Percentiles rank a stretch among this genome's conserved stretches.
Evolutionary conservation across 179 eudicot species (phyloP).

Genomic region (Beta lomatogona): DNA sequence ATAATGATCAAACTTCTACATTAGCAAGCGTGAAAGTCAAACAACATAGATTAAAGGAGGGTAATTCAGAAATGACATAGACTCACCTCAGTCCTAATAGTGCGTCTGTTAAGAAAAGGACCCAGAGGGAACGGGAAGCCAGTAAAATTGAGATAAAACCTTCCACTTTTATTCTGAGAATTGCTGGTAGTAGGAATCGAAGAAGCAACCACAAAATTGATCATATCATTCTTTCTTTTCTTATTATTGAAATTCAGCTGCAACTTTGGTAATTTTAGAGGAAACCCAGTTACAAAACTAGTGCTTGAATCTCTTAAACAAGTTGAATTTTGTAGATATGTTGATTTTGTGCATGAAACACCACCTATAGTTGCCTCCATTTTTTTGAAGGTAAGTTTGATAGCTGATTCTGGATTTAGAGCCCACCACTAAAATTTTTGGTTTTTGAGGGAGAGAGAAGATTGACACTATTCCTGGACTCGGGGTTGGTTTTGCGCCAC

Average conservation of each 20-base stretch:
- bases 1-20: too few relatives aligned
- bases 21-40: too few relatives aligned
- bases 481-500: conserved; percentile 13
- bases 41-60: neutral
- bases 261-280: conserved; percentile 34
- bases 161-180: conserved; percentile 48
- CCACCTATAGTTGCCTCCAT: conserved; percentile 50
- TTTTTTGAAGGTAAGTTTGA: conserved; percentile 1
- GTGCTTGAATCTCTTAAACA: conserved; percentile 33
- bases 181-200: conserved; percentile 32
- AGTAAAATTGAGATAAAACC: conserved; percentile 79
- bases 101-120: conserved; percentile 85
- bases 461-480: neutral
- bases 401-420: neutral
- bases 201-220: conserved; percentile 45
- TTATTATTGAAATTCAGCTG: conserved; percentile 31
- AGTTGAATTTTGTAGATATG: conserved; percentile 27
- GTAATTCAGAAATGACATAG: neutral
- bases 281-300: conserved; percentile 41
- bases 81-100: conserved; percentile 78
- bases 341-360: conserved; percentile 37
- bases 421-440: neutral
- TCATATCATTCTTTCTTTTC: neutral
- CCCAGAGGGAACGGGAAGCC: conserved; percentile 98
- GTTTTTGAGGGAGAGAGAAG: neutral